Percentiles rank a stretch among this genome's conserved stretches.
phyloP scores from a whole-genome alignment of 2,329 filamentous ascomycete species.

The Diaporthe sp. region DNA sequence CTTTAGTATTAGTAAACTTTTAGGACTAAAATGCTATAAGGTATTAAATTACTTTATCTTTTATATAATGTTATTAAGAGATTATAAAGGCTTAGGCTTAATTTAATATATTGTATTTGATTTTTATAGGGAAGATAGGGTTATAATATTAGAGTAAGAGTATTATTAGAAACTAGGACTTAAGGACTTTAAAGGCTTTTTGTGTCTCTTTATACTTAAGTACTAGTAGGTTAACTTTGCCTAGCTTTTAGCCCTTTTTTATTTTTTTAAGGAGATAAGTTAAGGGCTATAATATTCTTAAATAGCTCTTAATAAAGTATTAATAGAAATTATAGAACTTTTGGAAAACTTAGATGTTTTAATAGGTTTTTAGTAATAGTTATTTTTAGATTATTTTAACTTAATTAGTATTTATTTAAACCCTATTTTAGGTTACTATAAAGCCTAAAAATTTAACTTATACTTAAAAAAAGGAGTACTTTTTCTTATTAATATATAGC shows the following conservation, averaged over 20 bases:
- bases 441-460: neutral
- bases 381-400: neutral
- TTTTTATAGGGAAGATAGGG: neutral
- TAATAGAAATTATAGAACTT: neutral
- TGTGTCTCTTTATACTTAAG: neutral
- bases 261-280: neutral
- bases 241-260: neutral
- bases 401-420: neutral
- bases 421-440: neutral
- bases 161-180: neutral
- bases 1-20: neutral
- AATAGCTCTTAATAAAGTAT: neutral
- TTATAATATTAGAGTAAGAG: neutral
- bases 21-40: neutral
- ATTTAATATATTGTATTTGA: neutral
- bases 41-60: neutral
- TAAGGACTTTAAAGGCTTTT: too few species aligned
- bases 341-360: neutral
- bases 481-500: neutral
- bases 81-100: neutral
- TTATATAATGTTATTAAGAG: neutral
- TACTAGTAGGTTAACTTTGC: neutral
- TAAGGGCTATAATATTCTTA: neutral
- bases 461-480: neutral
- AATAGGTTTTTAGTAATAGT: neutral